A percentile compares a stretch with the other conserved stretches of the same genome.
Evolutionary conservation across 2,329 filamentous ascomycete genomes (phyloP).

Genomic region (Cadophora luteo-olivacea): DNA sequence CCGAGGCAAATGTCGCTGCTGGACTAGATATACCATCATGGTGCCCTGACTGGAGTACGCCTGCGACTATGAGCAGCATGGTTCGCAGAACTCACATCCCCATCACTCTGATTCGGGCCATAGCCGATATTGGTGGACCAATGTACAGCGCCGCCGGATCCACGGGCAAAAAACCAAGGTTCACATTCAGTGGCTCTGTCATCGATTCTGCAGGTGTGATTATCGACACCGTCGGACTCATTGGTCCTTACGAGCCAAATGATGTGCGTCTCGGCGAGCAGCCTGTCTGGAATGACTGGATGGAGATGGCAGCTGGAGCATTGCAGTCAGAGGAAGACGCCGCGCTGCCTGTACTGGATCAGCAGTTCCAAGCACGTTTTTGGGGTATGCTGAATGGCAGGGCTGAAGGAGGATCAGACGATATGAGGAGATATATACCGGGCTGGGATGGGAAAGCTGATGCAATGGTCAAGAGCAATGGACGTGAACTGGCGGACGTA

Average conservation of each 20-base stretch:
- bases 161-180: neutral
- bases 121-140: conserved; percentile 17
- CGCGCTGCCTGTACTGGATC: neutral
- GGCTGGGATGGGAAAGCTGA: conserved; percentile 1
- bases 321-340: conserved; percentile 3
- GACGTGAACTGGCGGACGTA: conserved; percentile 3
- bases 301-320: conserved; percentile 16
- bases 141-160: conserved; percentile 18
- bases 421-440: conserved; percentile 5
- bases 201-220: conserved; percentile 21
- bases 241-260: neutral
- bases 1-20: conserved; percentile 7
- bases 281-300: conserved; percentile 14
- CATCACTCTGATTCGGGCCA: conserved; percentile 18
- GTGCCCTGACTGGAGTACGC: conserved; percentile 27
- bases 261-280: neutral
- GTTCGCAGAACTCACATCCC: conserved; percentile 21
- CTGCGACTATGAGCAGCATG: conserved; percentile 20
- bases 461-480: neutral
- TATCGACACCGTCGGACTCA: conserved; percentile 17
- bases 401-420: neutral
- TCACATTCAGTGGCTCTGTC: conserved; percentile 9
- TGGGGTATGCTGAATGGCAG: conserved; percentile 8
- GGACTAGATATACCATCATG: conserved; percentile 19
- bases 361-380: conserved; percentile 3